Evolutionary conservation across 1,139 yeast species (phyloP).

Genomic region (Protomyces inouyei): DNA sequence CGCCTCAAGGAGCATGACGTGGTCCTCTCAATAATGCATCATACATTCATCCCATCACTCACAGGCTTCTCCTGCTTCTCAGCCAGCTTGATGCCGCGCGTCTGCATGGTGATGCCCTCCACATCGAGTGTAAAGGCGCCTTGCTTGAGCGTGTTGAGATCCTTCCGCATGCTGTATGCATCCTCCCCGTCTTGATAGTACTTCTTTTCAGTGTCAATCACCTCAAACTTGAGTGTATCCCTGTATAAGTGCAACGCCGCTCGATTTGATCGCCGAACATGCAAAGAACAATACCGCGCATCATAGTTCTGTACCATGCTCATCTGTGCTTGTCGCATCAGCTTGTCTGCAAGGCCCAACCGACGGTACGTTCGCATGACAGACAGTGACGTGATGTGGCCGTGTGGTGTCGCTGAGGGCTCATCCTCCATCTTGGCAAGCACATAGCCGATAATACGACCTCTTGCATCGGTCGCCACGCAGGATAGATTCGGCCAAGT

Average conservation of each 20-base stretch:
- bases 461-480: constrained; percentile 64
- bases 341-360: constrained; percentile 88
- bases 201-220: constrained; percentile 70
- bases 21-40: neutral
- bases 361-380: constrained; percentile 95
- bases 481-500: constrained; percentile 98
- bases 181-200: constrained; percentile 98
- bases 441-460: constrained; percentile 84
- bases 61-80: neutral
- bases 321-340: constrained; percentile 82
- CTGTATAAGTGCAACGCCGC: constrained; percentile 91
- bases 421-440: constrained; percentile 96
- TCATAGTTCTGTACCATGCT: constrained; percentile 77
- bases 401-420: constrained; percentile 74
- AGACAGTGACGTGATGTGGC: constrained; percentile 88
- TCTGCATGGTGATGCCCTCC: constrained; percentile 10
- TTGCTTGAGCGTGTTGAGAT: constrained; percentile 8
- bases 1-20: constrained; percentile 34
- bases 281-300: constrained; percentile 81
- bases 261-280: constrained; percentile 86
- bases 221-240: constrained; percentile 78
- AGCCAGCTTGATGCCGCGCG: constrained; percentile 16
- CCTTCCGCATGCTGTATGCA: constrained; percentile 60
- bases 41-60: neutral
- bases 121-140: constrained; percentile 19